These are phyloP conservation scores for Saccharomycopsis vini DNA, from an alignment of 805 yeast genomes.

Conservation along the genomic window DNA sequence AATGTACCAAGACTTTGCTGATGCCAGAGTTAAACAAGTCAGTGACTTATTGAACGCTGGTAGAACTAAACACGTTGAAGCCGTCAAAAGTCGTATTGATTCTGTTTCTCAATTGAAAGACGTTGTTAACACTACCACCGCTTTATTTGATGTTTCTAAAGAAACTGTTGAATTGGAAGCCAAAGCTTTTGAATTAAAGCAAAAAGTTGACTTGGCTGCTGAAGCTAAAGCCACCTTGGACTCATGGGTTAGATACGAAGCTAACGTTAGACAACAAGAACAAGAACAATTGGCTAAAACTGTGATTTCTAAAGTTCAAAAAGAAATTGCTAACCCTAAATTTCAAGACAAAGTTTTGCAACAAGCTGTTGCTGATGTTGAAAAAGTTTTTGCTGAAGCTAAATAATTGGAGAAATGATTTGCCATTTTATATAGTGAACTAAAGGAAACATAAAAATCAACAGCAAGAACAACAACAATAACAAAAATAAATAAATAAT, in stretches of 20 bases:
- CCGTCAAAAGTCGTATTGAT: slow-evolving; percentile 87
- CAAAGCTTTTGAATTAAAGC: slow-evolving; percentile 86
- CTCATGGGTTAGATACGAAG: slow-evolving; percentile 98
- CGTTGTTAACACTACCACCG: slow-evolving; percentile 85
- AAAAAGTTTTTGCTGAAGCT: slow-evolving; percentile 55
- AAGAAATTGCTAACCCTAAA: slow-evolving; percentile 75
- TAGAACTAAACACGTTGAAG: slow-evolving; percentile 81
- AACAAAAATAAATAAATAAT: background rate
- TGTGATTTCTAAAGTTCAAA: slow-evolving; percentile 81
- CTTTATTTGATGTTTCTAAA: slow-evolving; percentile 86
- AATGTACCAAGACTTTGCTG: slow-evolving; percentile 89
- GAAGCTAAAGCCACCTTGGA: slow-evolving; percentile 95
- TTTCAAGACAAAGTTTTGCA: slow-evolving; percentile 88
- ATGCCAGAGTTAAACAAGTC: slow-evolving; percentile 73
- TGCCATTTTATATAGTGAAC: background rate
- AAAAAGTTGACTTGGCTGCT: slow-evolving; percentile 72
- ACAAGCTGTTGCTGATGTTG: slow-evolving; percentile 89
- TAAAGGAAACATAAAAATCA: background rate
- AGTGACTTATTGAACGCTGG: slow-evolving; percentile 76
- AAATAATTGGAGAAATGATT: no score
- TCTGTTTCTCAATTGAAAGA: slow-evolving; percentile 84
- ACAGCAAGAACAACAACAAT: background rate
- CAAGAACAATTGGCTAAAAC: slow-evolving; percentile 84
- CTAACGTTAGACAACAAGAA: slow-evolving; percentile 90
- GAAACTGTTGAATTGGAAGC: slow-evolving; percentile 97